phyloP scores from a whole-genome alignment of 768 basidiomycete genomes.

The Russula virescens region DNA sequence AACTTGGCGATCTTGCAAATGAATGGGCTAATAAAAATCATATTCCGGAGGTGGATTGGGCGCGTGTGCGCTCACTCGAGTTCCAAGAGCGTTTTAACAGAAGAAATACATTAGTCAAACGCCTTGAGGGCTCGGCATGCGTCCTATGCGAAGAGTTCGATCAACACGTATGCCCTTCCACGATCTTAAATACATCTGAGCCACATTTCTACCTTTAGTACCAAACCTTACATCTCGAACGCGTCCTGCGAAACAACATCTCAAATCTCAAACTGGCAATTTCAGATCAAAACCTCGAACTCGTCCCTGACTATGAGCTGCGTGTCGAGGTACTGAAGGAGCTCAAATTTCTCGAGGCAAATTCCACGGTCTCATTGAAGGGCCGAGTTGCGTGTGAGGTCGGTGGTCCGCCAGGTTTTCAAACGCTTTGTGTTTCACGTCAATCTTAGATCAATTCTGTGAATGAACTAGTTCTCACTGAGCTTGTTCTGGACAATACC shows the following conservation, averaged over 20 bases:
- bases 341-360: slow-evolving; percentile 90
- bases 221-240: slow-evolving; percentile 63
- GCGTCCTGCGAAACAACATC: slow-evolving; percentile 67
- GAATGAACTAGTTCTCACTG: slow-evolving; percentile 94
- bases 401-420: slow-evolving; percentile 18
- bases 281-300: slow-evolving; percentile 94
- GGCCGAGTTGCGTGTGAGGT: slow-evolving; percentile 99
- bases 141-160: slow-evolving; percentile 60
- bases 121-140: slow-evolving; percentile 45
- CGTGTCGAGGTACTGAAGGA: slow-evolving; percentile 86
- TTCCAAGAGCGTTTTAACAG: slow-evolving; percentile 78
- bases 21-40: slow-evolving; percentile 48
- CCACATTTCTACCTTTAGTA: slow-evolving; percentile 50
- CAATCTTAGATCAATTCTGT: slow-evolving; percentile 88
- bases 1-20: slow-evolving; percentile 44
- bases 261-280: slow-evolving; percentile 74
- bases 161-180: slow-evolving; percentile 57
- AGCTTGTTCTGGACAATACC: slow-evolving; percentile 94
- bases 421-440: background rate
- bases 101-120: slow-evolving; percentile 46
- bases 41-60: slow-evolving; percentile 82
- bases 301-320: slow-evolving; percentile 96
- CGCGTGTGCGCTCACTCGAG: slow-evolving; percentile 73
- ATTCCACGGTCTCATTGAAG: slow-evolving; percentile 91
- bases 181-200: background rate